These are phyloP conservation scores for Pochonia chlamydosporia DNA, from an alignment of 2,329 filamentous ascomycete species.

Conservation along the genomic window DNA sequence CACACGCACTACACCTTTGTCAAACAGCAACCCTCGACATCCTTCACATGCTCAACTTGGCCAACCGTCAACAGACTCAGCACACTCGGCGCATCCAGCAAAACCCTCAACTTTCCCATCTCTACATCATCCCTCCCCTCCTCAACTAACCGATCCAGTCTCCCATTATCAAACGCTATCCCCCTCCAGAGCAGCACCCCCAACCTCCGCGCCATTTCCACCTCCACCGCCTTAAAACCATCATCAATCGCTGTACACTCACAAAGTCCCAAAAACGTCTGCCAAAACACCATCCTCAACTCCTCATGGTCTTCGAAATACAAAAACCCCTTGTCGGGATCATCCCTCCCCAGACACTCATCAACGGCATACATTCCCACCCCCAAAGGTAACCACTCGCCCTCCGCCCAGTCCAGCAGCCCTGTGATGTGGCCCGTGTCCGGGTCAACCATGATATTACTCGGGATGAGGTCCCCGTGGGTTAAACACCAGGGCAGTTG, in stretches of 20 bases:
- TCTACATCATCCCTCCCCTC: slow-evolving; percentile 44
- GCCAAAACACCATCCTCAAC: slow-evolving; percentile 47
- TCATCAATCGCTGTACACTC: neutral
- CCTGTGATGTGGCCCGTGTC: slow-evolving; percentile 40
- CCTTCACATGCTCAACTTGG: no score
- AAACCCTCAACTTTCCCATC: slow-evolving; percentile 41
- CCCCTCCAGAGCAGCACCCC: slow-evolving; percentile 59
- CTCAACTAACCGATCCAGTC: slow-evolving; percentile 51
- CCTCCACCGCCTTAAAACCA: neutral
- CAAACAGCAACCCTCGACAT: no score
- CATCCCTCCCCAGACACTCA: slow-evolving; percentile 44
- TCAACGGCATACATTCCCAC: slow-evolving; percentile 56
- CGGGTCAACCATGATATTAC: slow-evolving; percentile 49
- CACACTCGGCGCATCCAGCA: slow-evolving; percentile 9
- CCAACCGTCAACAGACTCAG: no score
- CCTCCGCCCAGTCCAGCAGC: slow-evolving; percentile 60
- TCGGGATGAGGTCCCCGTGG: slow-evolving; percentile 54
- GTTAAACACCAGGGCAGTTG: slow-evolving; percentile 49
- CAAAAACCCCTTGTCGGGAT: slow-evolving; percentile 3
- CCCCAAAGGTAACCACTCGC: slow-evolving; percentile 55
- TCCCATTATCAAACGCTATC: slow-evolving; percentile 56
- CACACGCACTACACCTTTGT: no score
- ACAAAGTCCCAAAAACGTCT: slow-evolving; percentile 20
- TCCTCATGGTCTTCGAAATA: slow-evolving; percentile 38
- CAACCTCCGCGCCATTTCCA: slow-evolving; percentile 31